Conservation (phyloP, 371 early-diverging fungal species). For the Rhizomucor pusillus region DNA sequence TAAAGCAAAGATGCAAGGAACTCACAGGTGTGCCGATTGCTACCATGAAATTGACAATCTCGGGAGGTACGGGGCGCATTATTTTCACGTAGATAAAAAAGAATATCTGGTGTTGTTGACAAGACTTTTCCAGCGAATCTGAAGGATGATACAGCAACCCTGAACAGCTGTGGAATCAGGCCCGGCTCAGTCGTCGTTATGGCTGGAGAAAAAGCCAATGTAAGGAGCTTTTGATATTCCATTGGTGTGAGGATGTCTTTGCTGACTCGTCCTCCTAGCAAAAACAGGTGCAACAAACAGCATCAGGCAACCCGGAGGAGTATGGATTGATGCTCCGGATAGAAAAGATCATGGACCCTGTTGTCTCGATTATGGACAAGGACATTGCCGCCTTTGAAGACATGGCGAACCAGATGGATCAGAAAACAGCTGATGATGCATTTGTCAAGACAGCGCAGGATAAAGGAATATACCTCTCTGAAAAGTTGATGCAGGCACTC, state of each 20-base stretch:
- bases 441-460: slow-evolving; percentile 45
- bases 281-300: slow-evolving; percentile 42
- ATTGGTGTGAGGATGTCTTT: background rate
- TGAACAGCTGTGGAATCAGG: slow-evolving; percentile 53
- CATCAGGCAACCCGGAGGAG: slow-evolving; percentile 54
- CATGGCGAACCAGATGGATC: slow-evolving; percentile 7
- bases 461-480: slow-evolving; percentile 45
- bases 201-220: slow-evolving; percentile 55
- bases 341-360: slow-evolving; percentile 19
- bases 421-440: slow-evolving; percentile 8
- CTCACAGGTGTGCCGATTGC: slow-evolving; percentile 46
- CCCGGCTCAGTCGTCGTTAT: slow-evolving; percentile 46
- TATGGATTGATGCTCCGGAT: slow-evolving; percentile 38
- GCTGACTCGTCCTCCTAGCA: slow-evolving; percentile 22
- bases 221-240: slow-evolving; percentile 23
- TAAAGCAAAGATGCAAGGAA: slow-evolving; percentile 39
- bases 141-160: slow-evolving; percentile 61
- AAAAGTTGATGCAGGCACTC: slow-evolving; percentile 54
- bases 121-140: slow-evolving; percentile 40
- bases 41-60: slow-evolving; percentile 40
- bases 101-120: too few species aligned
- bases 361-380: slow-evolving; percentile 11
- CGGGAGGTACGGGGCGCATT: slow-evolving; percentile 39
- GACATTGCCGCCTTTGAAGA: slow-evolving; percentile 23
- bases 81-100: too few species aligned